A percentile compares a stretch with the other conserved stretches of the same genome.
These are phyloP conservation scores for Microsporum audouinii DNA, from an alignment of 2,329 filamentous ascomycete genomes.

Conservation along the genomic window DNA sequence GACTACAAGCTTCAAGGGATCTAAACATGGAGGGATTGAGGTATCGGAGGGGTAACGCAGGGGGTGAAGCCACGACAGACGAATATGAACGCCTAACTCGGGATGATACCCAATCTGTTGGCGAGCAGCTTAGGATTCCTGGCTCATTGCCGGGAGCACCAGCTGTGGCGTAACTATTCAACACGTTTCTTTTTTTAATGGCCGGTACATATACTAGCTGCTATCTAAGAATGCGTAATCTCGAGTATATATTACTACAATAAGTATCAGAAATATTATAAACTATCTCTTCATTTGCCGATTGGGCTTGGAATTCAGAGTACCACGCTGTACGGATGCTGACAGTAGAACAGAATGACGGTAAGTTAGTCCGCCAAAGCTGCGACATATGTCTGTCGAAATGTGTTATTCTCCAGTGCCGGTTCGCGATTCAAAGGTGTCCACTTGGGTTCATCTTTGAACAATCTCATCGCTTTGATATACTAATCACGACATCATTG, in stretches of 20 bases:
- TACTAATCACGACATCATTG: constrained; percentile 46
- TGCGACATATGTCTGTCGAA: constrained; percentile 65
- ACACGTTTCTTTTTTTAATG: background rate
- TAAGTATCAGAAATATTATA: background rate
- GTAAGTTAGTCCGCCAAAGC: constrained; percentile 14
- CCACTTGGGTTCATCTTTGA: constrained; percentile 99
- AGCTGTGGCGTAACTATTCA: constrained; percentile 16
- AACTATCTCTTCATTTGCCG: background rate
- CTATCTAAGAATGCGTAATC: background rate
- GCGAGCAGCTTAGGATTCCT: constrained; percentile 30
- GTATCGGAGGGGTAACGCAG: constrained; percentile 16
- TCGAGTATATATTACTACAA: background rate
- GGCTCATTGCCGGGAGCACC: constrained; percentile 27
- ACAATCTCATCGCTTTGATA: constrained; percentile 88
- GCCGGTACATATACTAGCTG: background rate
- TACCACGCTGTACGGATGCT: background rate
- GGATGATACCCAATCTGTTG: constrained; percentile 8
- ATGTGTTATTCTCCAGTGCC: constrained; percentile 67
- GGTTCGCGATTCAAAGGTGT: constrained; percentile 71
- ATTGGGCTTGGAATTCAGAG: background rate
- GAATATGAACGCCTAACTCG: constrained; percentile 2
- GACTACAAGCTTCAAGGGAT: constrained; percentile 15
- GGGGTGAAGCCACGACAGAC: background rate
- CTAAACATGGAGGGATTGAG: constrained; percentile 25
- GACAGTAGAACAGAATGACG: background rate